These are phyloP conservation scores for Tetrahymena malaccensis DNA, from an alignment of 73 alveolate species.

Conservation along the genomic window DNA sequence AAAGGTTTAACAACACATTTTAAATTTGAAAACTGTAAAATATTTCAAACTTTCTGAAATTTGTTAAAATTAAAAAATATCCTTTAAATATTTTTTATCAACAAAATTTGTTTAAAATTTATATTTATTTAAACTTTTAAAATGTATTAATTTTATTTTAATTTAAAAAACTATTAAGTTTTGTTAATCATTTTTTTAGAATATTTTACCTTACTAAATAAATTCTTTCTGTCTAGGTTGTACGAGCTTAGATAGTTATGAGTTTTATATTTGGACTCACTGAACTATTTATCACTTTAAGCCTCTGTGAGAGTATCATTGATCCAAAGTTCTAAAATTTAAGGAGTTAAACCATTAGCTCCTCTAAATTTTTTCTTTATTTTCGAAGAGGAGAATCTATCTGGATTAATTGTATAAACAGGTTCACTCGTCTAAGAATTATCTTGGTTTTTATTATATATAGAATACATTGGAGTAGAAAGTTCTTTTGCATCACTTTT, in stretches of 20 bases:
- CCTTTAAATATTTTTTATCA: too few relatives aligned
- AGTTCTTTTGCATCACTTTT: neutral
- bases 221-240: neutral
- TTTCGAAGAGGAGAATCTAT: neutral
- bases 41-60: too few relatives aligned
- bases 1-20: too few relatives aligned
- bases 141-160: too few relatives aligned
- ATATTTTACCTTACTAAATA: neutral
- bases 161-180: too few relatives aligned
- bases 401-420: neutral
- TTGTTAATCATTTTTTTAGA: neutral
- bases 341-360: neutral
- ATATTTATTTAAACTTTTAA: too few relatives aligned
- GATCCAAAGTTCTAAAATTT: neutral
- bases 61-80: too few relatives aligned
- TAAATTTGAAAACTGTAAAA: too few relatives aligned
- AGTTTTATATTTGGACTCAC: neutral
- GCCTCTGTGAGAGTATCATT: neutral
- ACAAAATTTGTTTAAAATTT: too few relatives aligned
- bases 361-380: neutral
- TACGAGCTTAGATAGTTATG: neutral
- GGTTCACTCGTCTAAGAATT: neutral
- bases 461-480: neutral
- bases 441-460: neutral
- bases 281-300: neutral